Evolutionary conservation across 2,329 filamentous ascomycete species (phyloP).

Genomic region (Hawksworthiomyces lignivorus): DNA sequence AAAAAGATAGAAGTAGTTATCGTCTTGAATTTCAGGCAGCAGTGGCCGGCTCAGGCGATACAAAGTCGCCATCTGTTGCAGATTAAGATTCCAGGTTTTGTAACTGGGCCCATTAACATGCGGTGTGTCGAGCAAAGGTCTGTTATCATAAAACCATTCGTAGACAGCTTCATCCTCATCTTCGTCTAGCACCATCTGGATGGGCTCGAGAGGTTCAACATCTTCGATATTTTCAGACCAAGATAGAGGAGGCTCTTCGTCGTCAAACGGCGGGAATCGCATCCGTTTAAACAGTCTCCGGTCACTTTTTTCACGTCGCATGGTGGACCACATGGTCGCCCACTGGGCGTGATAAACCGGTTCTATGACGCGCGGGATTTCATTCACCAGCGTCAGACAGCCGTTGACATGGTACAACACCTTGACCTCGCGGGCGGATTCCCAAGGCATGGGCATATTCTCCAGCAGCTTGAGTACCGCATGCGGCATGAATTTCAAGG

Average conservation of each 20-base stretch:
- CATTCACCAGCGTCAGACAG: slow-evolving; percentile 92
- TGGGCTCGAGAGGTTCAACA: slow-evolving; percentile 92
- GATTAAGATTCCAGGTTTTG: slow-evolving; percentile 84
- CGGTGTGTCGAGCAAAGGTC: slow-evolving; percentile 79
- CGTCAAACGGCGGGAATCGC: slow-evolving; percentile 97
- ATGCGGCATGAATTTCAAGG: slow-evolving; percentile 98
- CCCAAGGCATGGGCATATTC: slow-evolving; percentile 99
- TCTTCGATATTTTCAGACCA: slow-evolving; percentile 99
- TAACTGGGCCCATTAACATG: slow-evolving; percentile 97
- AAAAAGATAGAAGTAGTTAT: slow-evolving; percentile 98
- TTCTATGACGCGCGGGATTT: slow-evolving; percentile 92
- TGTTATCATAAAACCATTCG: slow-evolving; percentile 97
- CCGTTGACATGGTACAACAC: slow-evolving; percentile 98
- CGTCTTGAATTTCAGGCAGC: slow-evolving; percentile 84
- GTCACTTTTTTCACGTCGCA: slow-evolving; percentile 97
- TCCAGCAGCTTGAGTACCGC: slow-evolving; percentile 94
- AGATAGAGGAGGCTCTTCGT: slow-evolving; percentile 93
- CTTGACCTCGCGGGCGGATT: slow-evolving; percentile 91
- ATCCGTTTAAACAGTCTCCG: slow-evolving; percentile 95
- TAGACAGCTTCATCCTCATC: slow-evolving; percentile 83
- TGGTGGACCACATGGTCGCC: slow-evolving; percentile 99
- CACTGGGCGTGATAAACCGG: slow-evolving; percentile 97
- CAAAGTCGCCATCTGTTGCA: slow-evolving; percentile 93
- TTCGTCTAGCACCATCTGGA: slow-evolving; percentile 97
- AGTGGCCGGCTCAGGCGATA: slow-evolving; percentile 88